Evolutionary conservation across 139 green algal species (phyloP).

Genomic region (Trebouxia sp.): DNA sequence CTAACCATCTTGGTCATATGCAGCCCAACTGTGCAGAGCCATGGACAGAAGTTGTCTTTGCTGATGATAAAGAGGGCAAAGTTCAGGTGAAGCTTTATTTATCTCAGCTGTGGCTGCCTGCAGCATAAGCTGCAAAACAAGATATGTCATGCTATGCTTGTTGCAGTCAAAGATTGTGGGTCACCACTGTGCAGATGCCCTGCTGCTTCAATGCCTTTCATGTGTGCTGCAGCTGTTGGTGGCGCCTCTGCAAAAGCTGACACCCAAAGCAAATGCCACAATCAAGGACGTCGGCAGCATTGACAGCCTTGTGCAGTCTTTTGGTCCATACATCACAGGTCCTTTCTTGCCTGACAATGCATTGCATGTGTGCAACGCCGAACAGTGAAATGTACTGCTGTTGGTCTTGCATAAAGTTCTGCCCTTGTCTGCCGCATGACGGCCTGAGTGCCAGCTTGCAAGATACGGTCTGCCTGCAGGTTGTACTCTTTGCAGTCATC

Average conservation of each 20-base stretch:
- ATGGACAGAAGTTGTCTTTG: conserved; percentile 75
- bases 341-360: neutral
- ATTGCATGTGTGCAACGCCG: conserved; percentile 14
- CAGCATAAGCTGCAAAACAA: neutral
- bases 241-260: conserved; percentile 72
- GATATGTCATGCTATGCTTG: neutral
- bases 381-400: too few species aligned
- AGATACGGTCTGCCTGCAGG: too few species aligned
- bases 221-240: conserved; percentile 67
- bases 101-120: too few species aligned
- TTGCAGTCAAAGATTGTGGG: neutral
- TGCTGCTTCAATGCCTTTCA: neutral
- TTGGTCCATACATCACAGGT: conserved; percentile 85
- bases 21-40: conserved; percentile 71
- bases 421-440: too few species aligned
- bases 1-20: too few species aligned
- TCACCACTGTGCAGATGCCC: neutral
- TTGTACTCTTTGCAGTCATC: too few species aligned
- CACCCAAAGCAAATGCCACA: conserved; percentile 53
- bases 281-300: conserved; percentile 70
- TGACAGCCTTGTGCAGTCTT: conserved; percentile 56
- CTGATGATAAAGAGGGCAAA: conserved; percentile 50
- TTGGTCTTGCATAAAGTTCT: too few species aligned
- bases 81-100: conserved; percentile 37
- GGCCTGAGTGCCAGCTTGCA: too few species aligned